phyloP scores from a whole-genome alignment of 805 yeast genomes.

The Saccharomycopsis lassenensis region DNA sequence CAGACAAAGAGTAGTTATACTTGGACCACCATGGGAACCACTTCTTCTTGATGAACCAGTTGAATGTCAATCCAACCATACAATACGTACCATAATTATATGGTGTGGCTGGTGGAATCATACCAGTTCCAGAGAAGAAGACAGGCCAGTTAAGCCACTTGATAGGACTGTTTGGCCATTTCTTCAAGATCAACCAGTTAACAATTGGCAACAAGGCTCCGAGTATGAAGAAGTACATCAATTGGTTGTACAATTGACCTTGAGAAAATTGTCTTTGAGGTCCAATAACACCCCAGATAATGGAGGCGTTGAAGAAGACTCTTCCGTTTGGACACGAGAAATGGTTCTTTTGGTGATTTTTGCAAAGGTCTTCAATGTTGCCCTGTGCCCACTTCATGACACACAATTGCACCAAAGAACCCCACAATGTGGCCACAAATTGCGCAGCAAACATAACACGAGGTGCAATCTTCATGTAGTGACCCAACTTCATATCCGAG shows the following conservation, averaged over 20 bases:
- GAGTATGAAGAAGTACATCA: constrained; percentile 48
- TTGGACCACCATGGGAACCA: constrained; percentile 68
- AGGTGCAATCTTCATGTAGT: constrained; percentile 56
- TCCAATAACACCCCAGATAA: constrained; percentile 58
- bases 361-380: constrained; percentile 33
- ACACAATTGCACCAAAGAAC: constrained; percentile 31
- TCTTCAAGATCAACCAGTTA: constrained; percentile 28
- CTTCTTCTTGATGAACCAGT: constrained; percentile 42
- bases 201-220: constrained; percentile 40
- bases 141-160: constrained; percentile 52
- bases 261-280: constrained; percentile 44
- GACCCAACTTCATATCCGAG: constrained; percentile 51
- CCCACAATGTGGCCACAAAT: constrained; percentile 34
- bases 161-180: constrained; percentile 30
- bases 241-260: constrained; percentile 39
- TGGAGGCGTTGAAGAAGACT: constrained; percentile 43
- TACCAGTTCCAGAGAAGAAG: constrained; percentile 40
- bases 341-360: constrained; percentile 29
- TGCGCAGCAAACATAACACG: constrained; percentile 45
- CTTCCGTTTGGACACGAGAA: constrained; percentile 38
- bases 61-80: constrained; percentile 43
- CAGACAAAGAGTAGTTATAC: constrained; percentile 56
- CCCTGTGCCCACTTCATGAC: constrained; percentile 33
- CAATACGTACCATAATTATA: constrained; percentile 50
- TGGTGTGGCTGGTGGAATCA: constrained; percentile 61